phyloP scores from a whole-genome alignment of 495 filamentous ascomycete species.

The Lasiosphaeria hispida region DNA sequence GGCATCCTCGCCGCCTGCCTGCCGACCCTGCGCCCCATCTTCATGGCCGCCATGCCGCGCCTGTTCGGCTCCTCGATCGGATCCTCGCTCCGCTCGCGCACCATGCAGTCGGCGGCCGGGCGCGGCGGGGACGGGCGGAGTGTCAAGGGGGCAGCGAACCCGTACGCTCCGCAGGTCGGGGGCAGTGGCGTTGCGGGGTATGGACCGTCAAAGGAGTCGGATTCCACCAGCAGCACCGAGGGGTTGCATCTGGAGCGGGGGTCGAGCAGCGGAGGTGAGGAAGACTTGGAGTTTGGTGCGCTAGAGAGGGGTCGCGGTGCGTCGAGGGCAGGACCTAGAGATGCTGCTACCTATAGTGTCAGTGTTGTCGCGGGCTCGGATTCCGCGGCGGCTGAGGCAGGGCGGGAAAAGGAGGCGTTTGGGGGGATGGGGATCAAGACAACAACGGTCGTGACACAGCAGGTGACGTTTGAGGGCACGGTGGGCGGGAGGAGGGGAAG shows the following conservation, averaged over 20 bases:
- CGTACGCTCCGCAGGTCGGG: not conserved
- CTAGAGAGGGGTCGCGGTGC: not conserved
- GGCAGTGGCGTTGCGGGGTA: not conserved
- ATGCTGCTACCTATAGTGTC: not conserved
- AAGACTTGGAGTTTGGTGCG: conserved; percentile 1
- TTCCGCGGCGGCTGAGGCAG: not conserved
- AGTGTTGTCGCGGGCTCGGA: not conserved
- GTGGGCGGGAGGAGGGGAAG: not conserved
- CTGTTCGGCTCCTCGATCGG: conserved; percentile 11
- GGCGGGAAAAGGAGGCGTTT: not conserved
- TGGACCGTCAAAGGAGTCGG: not conserved
- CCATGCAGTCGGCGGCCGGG: no score
- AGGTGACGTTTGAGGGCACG: conserved; percentile 1
- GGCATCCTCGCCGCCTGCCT: conserved; percentile 56
- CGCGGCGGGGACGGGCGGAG: no score
- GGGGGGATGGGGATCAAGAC: conserved; percentile 11
- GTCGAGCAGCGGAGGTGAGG: not conserved
- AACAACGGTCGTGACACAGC: conserved; percentile 13
- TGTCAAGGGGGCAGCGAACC: not conserved
- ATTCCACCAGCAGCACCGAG: not conserved
- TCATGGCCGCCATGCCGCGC: conserved; percentile 21
- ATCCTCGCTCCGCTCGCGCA: not conserved
- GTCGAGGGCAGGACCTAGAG: not conserved
- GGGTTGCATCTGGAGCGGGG: not conserved
- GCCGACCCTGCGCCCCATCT: conserved; percentile 47